Base-by-base conservation (phyloP, 257 asterid genomes). In the Rubia yunnanensis region DNA sequence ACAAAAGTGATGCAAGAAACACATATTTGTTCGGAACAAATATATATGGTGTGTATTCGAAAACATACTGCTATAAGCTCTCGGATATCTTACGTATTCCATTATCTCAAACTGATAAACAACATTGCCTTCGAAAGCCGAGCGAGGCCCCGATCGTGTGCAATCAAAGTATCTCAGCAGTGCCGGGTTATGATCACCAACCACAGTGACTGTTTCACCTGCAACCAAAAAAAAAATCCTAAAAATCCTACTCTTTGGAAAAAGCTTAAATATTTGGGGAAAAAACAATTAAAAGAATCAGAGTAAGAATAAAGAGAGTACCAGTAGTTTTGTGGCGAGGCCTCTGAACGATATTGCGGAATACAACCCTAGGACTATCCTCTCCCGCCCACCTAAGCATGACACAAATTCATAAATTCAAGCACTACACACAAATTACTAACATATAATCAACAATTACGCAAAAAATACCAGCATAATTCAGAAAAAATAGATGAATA, bases 141-240 rank as follows among this genome's bases (percentile, higher is more conserved):
- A 92, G 70, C 99, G 99, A 71, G 99, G 99, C 70, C 99, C 99
- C 70, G 99, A 88, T 71, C 99, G 84, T 15, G 99, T 89, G 88
- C 96, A 89, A 62, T 92, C 99, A 72, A 89, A 92, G 70, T 80
- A 92, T 72, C 81, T 92, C 82, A 92, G 70, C 41, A 92, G 77
- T 55, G 86, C 85, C 65, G 96, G 87, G 77, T 92, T 63, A 65
- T 92, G 99, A 78, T 92, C 99, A 73, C 99, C 99, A 26, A 92
- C 99, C 69, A 92, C 85, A 32, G 99, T 92, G 65, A 92, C 79
- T 6, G 99, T 92, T 77, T 92, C 97, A 64, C 99, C 99, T 92
- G 80, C 35, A 74, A 64, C n/a, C n/a, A 76, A 48, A 66, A 64
- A 72, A 76, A 8, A 32, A 32, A 8, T 17, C 10, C 64, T 30